These are phyloP conservation scores for Filobasidium floriforme DNA, from an alignment of 768 basidiomycete genomes.

Conservation along the genomic window DNA sequence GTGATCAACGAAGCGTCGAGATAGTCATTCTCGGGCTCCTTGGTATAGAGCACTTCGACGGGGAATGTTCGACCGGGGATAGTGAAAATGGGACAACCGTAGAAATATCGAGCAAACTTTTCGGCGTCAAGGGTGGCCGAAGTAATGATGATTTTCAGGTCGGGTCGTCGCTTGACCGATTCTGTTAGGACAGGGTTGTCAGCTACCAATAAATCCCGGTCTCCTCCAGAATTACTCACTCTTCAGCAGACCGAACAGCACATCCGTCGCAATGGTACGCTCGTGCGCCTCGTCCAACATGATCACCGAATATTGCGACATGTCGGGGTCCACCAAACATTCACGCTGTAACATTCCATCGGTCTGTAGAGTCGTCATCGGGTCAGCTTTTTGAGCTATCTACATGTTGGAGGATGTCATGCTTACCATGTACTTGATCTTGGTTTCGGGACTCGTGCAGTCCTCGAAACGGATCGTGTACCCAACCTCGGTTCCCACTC, in stretches of 20 bases:
- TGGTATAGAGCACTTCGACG: constrained; percentile 95
- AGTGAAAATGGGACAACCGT: constrained; percentile 96
- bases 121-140: constrained; percentile 98
- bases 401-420: neutral
- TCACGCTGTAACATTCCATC: constrained; percentile 99
- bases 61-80: constrained; percentile 99
- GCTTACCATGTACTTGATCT: constrained; percentile 90
- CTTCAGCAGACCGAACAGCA: constrained; percentile 89
- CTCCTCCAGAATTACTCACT: constrained; percentile 48
- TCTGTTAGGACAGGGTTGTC: constrained; percentile 51
- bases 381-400: neutral
- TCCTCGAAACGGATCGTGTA: constrained; percentile 99
- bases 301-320: constrained; percentile 84
- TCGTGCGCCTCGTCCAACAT: constrained; percentile 99
- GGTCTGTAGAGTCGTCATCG: constrained; percentile 49
- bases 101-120: constrained; percentile 99
- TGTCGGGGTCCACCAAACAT: constrained; percentile 88
- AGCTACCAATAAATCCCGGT: constrained; percentile 25
- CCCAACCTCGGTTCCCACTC: constrained; percentile 93
- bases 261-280: constrained; percentile 96
- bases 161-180: constrained; percentile 85
- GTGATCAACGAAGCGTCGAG: constrained; percentile 97
- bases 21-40: constrained; percentile 95
- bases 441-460: constrained; percentile 94
- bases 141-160: constrained; percentile 95